Percentiles rank a stretch among this genome's conserved stretches.
Conservation (phyloP, 768 basidiomycete species). For the Boletus eberwhitei region DNA sequence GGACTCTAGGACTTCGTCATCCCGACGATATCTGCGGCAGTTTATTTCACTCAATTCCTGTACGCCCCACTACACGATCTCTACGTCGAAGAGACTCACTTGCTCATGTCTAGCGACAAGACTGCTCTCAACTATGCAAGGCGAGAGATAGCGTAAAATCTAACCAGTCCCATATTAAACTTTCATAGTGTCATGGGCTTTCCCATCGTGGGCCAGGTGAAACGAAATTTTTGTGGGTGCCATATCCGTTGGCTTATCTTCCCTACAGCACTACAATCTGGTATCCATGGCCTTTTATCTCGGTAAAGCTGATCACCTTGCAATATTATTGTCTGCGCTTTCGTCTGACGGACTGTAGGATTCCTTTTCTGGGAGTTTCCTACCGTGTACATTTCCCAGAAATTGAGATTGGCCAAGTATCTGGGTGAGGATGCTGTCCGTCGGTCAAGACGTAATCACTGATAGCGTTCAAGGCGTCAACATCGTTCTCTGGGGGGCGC, state of each 20-base stretch:
- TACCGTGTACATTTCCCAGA: slow-evolving; percentile 63
- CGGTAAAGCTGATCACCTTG: slow-evolving; percentile 35
- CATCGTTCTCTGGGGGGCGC: slow-evolving; percentile 55
- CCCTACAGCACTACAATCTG: slow-evolving; percentile 54
- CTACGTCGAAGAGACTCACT: neutral
- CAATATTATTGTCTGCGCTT: neutral
- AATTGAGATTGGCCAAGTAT: slow-evolving; percentile 56
- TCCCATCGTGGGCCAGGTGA: slow-evolving; percentile 59
- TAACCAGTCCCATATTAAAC: neutral
- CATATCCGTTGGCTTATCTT: slow-evolving; percentile 1
- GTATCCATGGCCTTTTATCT: slow-evolving; percentile 64
- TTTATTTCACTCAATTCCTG: slow-evolving; percentile 69
- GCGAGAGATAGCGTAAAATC: slow-evolving; percentile 25
- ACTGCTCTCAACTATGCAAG: slow-evolving; percentile 70
- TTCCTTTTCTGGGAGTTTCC: slow-evolving; percentile 64
- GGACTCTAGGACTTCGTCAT: slow-evolving; percentile 46
- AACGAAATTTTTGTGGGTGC: neutral
- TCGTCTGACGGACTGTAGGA: slow-evolving; percentile 32
- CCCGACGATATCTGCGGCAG: slow-evolving; percentile 55
- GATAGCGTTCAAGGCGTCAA: slow-evolving; percentile 41
- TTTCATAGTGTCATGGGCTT: slow-evolving; percentile 57
- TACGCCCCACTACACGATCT: slow-evolving; percentile 27
- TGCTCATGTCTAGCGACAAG: slow-evolving; percentile 49
- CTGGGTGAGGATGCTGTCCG: slow-evolving; percentile 39
- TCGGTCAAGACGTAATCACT: neutral